Evolutionary conservation across 2,329 filamentous ascomycete genomes (phyloP).

Genomic region (Fonsecaea multimorphosa): DNA sequence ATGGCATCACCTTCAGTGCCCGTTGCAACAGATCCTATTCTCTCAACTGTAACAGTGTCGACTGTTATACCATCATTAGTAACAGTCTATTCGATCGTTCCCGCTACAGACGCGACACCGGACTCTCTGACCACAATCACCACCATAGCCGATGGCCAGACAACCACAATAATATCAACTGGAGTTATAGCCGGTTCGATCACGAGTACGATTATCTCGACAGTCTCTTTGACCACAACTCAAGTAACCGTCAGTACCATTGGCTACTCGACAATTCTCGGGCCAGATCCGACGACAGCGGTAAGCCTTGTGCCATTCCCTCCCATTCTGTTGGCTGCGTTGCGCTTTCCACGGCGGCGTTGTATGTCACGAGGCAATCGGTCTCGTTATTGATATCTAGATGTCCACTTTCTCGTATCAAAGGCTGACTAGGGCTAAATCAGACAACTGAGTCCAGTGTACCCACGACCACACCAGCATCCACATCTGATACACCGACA

Average conservation of each 20-base stretch:
- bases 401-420: neutral
- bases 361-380: neutral
- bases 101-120: slow-evolving; percentile 19
- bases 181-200: slow-evolving; percentile 18
- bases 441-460: neutral
- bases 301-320: slow-evolving; percentile 15
- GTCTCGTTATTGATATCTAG: neutral
- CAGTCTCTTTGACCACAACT: slow-evolving; percentile 25
- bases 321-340: neutral
- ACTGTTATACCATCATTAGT: slow-evolving; percentile 28
- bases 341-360: neutral
- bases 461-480: neutral
- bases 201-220: slow-evolving; percentile 33
- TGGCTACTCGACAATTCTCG: slow-evolving; percentile 30
- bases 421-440: neutral
- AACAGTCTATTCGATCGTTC: slow-evolving; percentile 32
- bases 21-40: slow-evolving; percentile 33
- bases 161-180: slow-evolving; percentile 18
- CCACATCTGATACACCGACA: neutral
- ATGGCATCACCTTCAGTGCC: slow-evolving; percentile 30
- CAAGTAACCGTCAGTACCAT: slow-evolving; percentile 29
- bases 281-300: slow-evolving; percentile 24
- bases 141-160: slow-evolving; percentile 24
- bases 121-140: slow-evolving; percentile 22
- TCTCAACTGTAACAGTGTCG: slow-evolving; percentile 25